Conservation (phyloP, 208 protist genomes). For the Lotmaria passim region DNA sequence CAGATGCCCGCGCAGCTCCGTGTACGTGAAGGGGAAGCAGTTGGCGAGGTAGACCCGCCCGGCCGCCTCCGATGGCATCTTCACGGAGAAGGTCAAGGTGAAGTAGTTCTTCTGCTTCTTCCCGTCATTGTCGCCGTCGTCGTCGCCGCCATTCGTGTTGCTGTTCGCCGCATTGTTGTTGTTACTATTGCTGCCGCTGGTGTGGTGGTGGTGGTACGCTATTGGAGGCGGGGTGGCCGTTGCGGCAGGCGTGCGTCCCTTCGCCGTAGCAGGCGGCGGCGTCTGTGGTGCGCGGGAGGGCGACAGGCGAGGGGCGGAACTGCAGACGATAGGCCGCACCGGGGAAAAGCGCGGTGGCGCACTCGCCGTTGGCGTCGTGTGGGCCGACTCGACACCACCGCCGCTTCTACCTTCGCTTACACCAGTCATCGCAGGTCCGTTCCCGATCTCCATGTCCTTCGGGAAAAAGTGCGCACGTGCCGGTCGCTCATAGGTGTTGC, state of each 20-base stretch:
- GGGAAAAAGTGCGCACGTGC: conserved; percentile 37
- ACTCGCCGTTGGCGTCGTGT: not conserved
- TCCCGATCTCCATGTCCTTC: conserved; percentile 17
- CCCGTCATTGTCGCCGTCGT: conserved; percentile 9
- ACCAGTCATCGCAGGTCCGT: not conserved
- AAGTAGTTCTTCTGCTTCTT: conserved; percentile 72
- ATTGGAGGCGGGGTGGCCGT: not conserved
- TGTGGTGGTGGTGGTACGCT: not conserved
- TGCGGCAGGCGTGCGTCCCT: conserved; percentile 12
- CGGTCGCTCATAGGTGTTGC: conserved; percentile 72
- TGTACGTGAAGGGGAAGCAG: conserved; percentile 97
- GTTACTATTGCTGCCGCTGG: not conserved
- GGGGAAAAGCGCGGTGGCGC: not conserved
- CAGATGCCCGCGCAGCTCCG: conserved; percentile 74
- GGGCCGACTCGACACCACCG: not conserved
- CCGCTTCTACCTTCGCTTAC: too few relatives aligned
- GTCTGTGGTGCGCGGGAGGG: conserved; percentile 18
- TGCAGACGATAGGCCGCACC: conserved; percentile 5
- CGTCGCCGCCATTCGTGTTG: not conserved
- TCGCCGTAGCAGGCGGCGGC: conserved; percentile 24
- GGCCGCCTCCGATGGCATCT: conserved; percentile 63
- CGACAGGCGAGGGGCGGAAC: not conserved
- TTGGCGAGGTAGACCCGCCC: conserved; percentile 94
- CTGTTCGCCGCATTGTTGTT: not conserved
- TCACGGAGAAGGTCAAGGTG: conserved; percentile 92